Conservation (phyloP, 1,139 yeast species). For the Maudiozyma humilis region DNA sequence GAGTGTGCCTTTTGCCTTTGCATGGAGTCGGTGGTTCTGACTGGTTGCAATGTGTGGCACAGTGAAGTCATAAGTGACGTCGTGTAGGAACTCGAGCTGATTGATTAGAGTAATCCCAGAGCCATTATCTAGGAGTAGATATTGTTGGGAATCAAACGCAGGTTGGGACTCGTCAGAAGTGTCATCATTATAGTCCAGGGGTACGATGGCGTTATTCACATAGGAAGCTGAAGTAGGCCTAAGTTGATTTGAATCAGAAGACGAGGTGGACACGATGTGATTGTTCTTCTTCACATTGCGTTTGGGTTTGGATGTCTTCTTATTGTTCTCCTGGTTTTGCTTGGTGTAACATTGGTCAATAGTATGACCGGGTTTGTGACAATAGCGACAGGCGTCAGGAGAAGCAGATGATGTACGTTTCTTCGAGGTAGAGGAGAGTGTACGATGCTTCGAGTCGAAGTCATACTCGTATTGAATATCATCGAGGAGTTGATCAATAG, state of each 20-base stretch:
- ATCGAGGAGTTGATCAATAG: background rate
- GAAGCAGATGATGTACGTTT: background rate
- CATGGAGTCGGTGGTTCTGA: background rate
- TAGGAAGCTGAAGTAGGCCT: background rate
- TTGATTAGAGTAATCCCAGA: background rate
- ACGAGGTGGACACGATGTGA: too few relatives aligned
- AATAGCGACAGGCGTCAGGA: too few relatives aligned
- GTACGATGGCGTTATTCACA: background rate
- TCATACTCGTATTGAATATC: conserved; percentile 1
- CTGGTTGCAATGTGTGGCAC: background rate
- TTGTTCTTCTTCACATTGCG: too few relatives aligned
- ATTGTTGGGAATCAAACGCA: background rate
- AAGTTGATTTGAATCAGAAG: too few relatives aligned
- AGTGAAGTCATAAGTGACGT: background rate
- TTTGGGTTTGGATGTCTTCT: too few relatives aligned
- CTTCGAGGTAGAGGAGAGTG: background rate
- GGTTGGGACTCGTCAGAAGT: background rate
- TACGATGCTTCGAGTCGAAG: background rate
- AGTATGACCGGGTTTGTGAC: background rate
- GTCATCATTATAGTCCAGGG: too few relatives aligned
- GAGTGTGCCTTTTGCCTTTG: background rate
- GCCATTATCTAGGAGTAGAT: background rate
- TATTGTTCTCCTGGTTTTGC: background rate
- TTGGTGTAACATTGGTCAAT: background rate
- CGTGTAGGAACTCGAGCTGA: background rate